Conservation (phyloP, 306 rosid species). For the Dryas octopetala region DNA sequence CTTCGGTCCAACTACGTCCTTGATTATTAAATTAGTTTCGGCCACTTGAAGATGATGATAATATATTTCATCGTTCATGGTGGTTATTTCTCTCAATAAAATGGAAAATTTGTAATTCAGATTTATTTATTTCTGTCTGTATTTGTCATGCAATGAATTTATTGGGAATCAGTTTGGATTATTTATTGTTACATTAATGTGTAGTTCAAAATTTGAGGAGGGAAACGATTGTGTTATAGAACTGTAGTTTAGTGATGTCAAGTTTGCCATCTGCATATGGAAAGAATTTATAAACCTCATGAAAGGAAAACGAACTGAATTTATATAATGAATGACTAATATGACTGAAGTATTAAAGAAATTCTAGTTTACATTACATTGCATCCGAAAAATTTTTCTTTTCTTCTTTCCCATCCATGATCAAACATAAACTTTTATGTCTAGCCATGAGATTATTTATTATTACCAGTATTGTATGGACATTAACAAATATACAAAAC, state of each 20-base stretch:
- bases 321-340: neutral
- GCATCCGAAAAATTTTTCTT: neutral
- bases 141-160: neutral
- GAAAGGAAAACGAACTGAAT: neutral
- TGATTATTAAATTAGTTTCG: neutral
- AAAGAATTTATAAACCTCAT: neutral
- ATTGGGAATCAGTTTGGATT: conserved; percentile 1
- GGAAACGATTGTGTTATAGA: neutral
- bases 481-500: conserved; percentile 5
- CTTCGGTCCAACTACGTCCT: neutral
- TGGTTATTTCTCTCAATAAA: neutral
- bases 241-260: neutral
- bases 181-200: neutral
- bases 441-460: neutral
- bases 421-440: neutral
- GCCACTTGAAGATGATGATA: neutral
- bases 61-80: neutral
- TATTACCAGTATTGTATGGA: neutral
- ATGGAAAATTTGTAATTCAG: neutral
- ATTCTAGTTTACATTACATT: neutral
- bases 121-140: neutral
- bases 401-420: neutral
- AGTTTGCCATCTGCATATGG: neutral
- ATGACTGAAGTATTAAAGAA: neutral
- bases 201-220: neutral